Percentiles rank a stretch among this genome's conserved stretches.
These are phyloP conservation scores for Cenchrus purpureus DNA, from an alignment of 176 grass and related monocot species.

Conservation along the genomic window DNA sequence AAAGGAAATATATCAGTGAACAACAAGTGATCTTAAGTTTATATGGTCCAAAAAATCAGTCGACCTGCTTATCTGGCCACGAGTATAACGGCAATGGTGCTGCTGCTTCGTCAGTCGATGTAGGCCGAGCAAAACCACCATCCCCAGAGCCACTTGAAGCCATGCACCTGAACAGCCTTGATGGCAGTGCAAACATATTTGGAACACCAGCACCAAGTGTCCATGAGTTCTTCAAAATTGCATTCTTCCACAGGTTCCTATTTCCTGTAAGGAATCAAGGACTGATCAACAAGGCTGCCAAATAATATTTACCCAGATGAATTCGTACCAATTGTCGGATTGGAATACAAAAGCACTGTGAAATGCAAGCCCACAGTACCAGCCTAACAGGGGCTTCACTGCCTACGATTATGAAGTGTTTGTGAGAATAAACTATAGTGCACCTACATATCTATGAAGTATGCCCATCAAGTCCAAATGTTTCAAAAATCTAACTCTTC, in stretches of 20 bases:
- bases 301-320: neutral
- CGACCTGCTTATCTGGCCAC: constrained; percentile 92
- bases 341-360: neutral
- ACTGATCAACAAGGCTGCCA: neutral
- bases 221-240: constrained; percentile 44
- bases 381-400: neutral
- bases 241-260: constrained; percentile 35
- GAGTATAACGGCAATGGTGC: constrained; percentile 48
- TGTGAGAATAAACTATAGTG: neutral
- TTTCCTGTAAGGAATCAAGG: constrained; percentile 42
- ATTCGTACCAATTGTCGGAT: neutral
- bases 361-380: neutral
- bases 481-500: neutral
- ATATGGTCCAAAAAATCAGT: constrained; percentile 17
- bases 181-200: constrained; percentile 39
- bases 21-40: neutral
- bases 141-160: constrained; percentile 48
- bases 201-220: constrained; percentile 46
- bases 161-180: constrained; percentile 49
- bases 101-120: constrained; percentile 61
- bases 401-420: neutral
- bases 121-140: constrained; percentile 42
- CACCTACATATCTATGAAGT: neutral
- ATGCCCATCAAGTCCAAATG: neutral
- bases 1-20: neutral